A percentile compares a stretch with the other conserved stretches of the same genome.
Conservation (phyloP, 2,329 filamentous ascomycete species). For the Geosmithia flava region DNA sequence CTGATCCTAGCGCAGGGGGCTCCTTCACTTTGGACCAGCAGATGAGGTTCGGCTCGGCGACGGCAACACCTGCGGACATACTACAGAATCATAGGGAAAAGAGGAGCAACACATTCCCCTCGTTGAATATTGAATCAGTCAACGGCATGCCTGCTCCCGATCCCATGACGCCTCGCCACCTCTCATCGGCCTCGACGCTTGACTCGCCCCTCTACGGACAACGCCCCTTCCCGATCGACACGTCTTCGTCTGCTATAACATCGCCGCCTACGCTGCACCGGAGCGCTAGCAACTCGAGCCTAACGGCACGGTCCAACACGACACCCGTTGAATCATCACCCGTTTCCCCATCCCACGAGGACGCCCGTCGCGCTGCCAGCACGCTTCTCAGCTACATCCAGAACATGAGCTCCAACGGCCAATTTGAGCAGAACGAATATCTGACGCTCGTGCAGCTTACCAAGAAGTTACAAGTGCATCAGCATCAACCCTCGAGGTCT, state of each 20-base stretch:
- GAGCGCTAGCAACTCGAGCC: conserved; percentile 21
- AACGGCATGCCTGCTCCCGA: conserved; percentile 28
- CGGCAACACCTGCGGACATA: neutral
- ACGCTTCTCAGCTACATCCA: conserved; percentile 74
- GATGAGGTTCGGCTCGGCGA: neutral
- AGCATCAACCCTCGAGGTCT: conserved; percentile 15
- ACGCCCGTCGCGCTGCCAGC: conserved; percentile 71
- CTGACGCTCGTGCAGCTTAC: conserved; percentile 69
- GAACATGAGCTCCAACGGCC: conserved; percentile 43
- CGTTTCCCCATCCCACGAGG: conserved; percentile 66
- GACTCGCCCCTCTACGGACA: conserved; percentile 20
- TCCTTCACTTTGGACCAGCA: conserved; percentile 34
- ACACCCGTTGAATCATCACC: conserved; percentile 37
- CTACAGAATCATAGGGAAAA: conserved; percentile 38
- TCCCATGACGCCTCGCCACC: conserved; percentile 36
- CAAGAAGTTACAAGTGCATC: conserved; percentile 68
- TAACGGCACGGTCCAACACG: conserved; percentile 6
- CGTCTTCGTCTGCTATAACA: conserved; percentile 17
- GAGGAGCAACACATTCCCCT: conserved; percentile 77
- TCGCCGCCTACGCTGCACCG: conserved; percentile 21
- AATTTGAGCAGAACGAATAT: conserved; percentile 69
- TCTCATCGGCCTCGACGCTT: conserved; percentile 34
- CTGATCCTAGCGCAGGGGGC: conserved; percentile 53
- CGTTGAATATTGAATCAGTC: conserved; percentile 49
- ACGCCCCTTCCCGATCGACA: conserved; percentile 26